Evolutionary conservation across 1,284 basidiomycete genomes (phyloP).

Genomic region (Phylloporus sp.): DNA sequence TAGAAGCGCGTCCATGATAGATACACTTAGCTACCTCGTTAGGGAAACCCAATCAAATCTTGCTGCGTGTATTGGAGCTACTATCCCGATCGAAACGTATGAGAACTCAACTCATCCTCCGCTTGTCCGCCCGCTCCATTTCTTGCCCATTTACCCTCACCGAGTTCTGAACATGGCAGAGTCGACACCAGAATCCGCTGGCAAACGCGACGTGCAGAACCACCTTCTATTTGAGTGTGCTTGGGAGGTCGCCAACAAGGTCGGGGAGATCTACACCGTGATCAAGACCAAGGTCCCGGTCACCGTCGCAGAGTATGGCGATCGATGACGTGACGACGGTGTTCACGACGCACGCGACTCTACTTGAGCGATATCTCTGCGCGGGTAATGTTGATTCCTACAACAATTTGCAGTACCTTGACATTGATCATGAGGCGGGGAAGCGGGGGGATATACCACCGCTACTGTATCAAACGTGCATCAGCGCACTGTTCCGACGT

Average conservation of each 20-base stretch:
- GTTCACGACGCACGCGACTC: constrained; percentile 98
- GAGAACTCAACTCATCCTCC: not conserved
- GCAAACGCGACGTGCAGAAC: constrained; percentile 77
- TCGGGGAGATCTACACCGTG: constrained; percentile 99
- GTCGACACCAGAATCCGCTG: constrained; percentile 23
- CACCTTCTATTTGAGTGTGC: constrained; percentile 88
- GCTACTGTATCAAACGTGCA: constrained; percentile 97
- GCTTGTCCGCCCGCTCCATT: constrained; percentile 2
- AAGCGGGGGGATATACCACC: constrained; percentile 92
- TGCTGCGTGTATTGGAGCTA: constrained; percentile 19
- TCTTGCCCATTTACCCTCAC: not conserved
- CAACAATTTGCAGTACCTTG: constrained; percentile 99
- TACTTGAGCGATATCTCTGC: constrained; percentile 97
- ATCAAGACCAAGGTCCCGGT: constrained; percentile 99
- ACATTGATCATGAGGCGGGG: constrained; percentile 98
- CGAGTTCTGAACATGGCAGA: constrained; percentile 29
- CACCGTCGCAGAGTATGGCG: constrained; percentile 91
- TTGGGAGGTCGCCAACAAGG: constrained; percentile 97
- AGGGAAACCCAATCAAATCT: constrained; percentile 20
- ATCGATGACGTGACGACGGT: constrained; percentile 97
- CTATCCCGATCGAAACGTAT: constrained; percentile 4
- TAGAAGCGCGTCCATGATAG: no score
- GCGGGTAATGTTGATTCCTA: constrained; percentile 98
- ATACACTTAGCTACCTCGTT: no score
- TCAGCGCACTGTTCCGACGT: constrained; percentile 96